Evolutionary conservation across 306 rosid genomes (phyloP).

Genomic region (Casuarina cunninghamiana): DNA sequence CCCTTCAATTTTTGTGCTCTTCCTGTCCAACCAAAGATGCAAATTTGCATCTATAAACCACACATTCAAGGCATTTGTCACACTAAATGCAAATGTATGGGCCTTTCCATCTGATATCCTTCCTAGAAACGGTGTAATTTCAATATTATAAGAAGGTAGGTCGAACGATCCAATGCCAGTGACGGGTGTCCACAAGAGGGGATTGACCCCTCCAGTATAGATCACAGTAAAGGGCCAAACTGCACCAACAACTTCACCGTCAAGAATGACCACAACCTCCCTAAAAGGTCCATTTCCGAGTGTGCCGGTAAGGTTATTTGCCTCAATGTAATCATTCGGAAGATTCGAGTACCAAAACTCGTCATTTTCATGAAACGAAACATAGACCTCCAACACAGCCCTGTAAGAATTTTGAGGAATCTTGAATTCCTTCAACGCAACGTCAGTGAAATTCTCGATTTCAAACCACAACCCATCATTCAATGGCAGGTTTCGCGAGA

Average conservation of each 20-base stretch:
- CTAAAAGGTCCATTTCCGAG: conserved; percentile 89
- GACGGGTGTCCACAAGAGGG: conserved; percentile 92
- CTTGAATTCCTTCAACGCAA: conserved; percentile 48
- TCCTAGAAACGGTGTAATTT: conserved; percentile 80
- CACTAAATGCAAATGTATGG: conserved; percentile 67
- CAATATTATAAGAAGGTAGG: conserved; percentile 88
- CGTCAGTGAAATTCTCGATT: conserved; percentile 49
- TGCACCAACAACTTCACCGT: conserved; percentile 57
- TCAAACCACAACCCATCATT: conserved; percentile 86
- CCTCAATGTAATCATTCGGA: conserved; percentile 60
- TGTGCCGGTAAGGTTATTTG: conserved; percentile 48
- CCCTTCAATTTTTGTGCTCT: conserved; percentile 57
- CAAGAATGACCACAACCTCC: conserved; percentile 78
- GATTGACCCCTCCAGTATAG: conserved; percentile 82
- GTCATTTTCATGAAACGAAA: conserved; percentile 92
- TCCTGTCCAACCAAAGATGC: conserved; percentile 81
- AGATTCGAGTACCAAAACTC: conserved; percentile 79
- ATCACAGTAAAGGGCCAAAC: conserved; percentile 94
- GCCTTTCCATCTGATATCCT: conserved; percentile 59
- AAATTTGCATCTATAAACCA: conserved; percentile 89
- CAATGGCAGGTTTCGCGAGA: conserved; percentile 61
- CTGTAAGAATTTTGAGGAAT: conserved; percentile 74
- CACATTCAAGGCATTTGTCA: conserved; percentile 81
- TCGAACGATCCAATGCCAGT: conserved; percentile 79
- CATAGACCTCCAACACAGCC: conserved; percentile 87